Conservation (phyloP, 805 yeast genomes). For the Metschnikowia matae region DNA sequence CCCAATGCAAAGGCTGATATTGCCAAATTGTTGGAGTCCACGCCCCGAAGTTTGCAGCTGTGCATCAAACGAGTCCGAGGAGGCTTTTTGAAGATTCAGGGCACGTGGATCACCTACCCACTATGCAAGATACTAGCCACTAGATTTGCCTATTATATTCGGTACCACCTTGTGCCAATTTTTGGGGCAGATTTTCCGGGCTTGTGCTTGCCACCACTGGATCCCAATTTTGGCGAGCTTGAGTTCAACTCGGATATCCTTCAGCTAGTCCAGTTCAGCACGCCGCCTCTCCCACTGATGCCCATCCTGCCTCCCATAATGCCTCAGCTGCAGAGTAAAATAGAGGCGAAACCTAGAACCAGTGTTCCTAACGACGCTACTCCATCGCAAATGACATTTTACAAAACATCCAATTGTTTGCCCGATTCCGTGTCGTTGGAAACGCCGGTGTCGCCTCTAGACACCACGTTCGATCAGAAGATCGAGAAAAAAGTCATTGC, state of each 20-base stretch:
- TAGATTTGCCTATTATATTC: conserved; percentile 71
- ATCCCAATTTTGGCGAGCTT: conserved; percentile 63
- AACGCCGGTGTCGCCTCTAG: not conserved
- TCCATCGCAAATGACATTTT: not conserved
- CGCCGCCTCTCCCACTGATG: not conserved
- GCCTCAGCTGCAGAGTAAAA: not conserved
- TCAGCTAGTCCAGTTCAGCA: not conserved
- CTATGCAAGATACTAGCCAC: conserved; percentile 65
- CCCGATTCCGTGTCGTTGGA: not conserved
- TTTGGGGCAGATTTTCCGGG: conserved; percentile 71
- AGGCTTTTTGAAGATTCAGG: conserved; percentile 88
- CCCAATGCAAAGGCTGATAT: conserved; percentile 63
- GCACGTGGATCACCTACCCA: conserved; percentile 83
- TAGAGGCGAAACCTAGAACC: not conserved
- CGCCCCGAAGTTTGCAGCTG: conserved; percentile 57
- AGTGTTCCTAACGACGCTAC: not conserved
- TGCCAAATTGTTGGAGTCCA: conserved; percentile 60
- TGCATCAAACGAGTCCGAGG: conserved; percentile 76
- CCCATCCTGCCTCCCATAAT: not conserved
- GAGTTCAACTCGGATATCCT: conserved; percentile 28
- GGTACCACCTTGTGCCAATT: conserved; percentile 72
- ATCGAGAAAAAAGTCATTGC: not conserved
- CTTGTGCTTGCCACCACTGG: conserved; percentile 55
- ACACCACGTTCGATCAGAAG: not conserved
- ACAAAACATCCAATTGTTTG: not conserved